phyloP scores from a whole-genome alignment of 1,284 basidiomycete species.

The Boletus putidus region DNA sequence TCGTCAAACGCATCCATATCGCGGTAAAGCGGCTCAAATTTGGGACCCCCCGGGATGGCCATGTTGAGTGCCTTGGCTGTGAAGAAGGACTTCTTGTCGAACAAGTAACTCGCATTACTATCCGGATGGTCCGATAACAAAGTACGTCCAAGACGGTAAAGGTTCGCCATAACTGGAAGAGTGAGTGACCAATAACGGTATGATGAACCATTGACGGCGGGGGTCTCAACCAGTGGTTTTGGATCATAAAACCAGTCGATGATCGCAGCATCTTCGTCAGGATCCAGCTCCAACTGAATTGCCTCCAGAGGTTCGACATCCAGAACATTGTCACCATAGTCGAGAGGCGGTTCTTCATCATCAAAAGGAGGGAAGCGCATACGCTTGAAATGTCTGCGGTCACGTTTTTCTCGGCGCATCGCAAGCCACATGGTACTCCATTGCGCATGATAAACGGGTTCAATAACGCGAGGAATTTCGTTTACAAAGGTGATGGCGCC shows the following conservation, averaged over 20 bases:
- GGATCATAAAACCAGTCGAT: conserved; percentile 99
- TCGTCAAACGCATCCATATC: conserved; percentile 98
- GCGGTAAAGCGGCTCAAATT: conserved; percentile 92
- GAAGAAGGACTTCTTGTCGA: conserved; percentile 98
- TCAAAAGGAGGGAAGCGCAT: conserved; percentile 99
- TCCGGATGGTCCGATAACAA: conserved; percentile 92
- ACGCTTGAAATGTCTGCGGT: conserved; percentile 98
- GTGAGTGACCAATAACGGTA: conserved; percentile 94
- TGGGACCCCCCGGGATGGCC: conserved; percentile 98
- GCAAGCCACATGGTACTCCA: conserved; percentile 99
- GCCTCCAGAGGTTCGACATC: conserved; percentile 98
- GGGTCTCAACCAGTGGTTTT: conserved; percentile 89
- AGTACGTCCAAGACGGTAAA: conserved; percentile 94
- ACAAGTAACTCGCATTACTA: conserved; percentile 87
- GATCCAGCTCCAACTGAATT: conserved; percentile 95
- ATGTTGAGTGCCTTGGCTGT: conserved; percentile 98
- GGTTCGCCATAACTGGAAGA: conserved; percentile 92
- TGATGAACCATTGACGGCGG: conserved; percentile 87
- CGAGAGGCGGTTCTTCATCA: conserved; percentile 97
- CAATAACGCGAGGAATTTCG: conserved; percentile 94
- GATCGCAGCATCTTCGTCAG: conserved; percentile 93
- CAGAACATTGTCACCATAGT: conserved; percentile 98
- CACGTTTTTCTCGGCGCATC: conserved; percentile 98
- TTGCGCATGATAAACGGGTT: conserved; percentile 98
- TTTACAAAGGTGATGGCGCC: conserved; percentile 99